Percentiles rank a stretch among this genome's conserved stretches.
Conservation (phyloP, 192 early-diverging fungal species). For the Geosiphon pyriformis region DNA sequence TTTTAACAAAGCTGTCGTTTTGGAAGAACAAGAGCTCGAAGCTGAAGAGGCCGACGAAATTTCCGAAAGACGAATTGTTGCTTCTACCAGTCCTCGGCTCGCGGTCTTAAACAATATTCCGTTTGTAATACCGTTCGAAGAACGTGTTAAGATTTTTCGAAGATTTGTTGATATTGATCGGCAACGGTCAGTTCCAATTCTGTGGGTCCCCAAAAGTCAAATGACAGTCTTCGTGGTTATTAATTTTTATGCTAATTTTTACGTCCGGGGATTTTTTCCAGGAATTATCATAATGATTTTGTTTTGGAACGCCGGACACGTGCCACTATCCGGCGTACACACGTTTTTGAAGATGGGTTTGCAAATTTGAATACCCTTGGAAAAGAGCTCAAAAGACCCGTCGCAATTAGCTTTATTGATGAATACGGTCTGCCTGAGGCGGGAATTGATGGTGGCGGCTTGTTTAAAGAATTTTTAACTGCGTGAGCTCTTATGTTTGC, state of each 20-base stretch:
- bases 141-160: slow-evolving; percentile 80
- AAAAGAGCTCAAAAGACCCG: slow-evolving; percentile 61
- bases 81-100: slow-evolving; percentile 46
- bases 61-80: slow-evolving; percentile 26
- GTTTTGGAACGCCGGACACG: slow-evolving; percentile 29
- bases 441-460: slow-evolving; percentile 94
- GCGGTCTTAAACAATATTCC: slow-evolving; percentile 76
- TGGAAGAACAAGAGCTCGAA: slow-evolving; percentile 45
- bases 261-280: neutral
- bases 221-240: neutral
- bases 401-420: slow-evolving; percentile 84
- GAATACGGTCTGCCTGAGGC: slow-evolving; percentile 79
- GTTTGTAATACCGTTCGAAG: slow-evolving; percentile 89
- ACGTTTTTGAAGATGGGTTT: slow-evolving; percentile 90
- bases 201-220: neutral
- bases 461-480: slow-evolving; percentile 97
- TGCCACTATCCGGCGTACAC: slow-evolving; percentile 63
- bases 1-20: slow-evolving; percentile 51
- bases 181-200: slow-evolving; percentile 17
- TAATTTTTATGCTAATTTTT: neutral
- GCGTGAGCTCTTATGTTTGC: slow-evolving; percentile 35
- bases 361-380: slow-evolving; percentile 62
- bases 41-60: slow-evolving; percentile 25
- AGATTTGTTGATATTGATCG: slow-evolving; percentile 70
- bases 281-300: neutral